Evolutionary conservation across 306 rosid genomes (phyloP), one percentile per base, ranked within the genome.

Genomic region (Ziziphus jujuba): DNA sequence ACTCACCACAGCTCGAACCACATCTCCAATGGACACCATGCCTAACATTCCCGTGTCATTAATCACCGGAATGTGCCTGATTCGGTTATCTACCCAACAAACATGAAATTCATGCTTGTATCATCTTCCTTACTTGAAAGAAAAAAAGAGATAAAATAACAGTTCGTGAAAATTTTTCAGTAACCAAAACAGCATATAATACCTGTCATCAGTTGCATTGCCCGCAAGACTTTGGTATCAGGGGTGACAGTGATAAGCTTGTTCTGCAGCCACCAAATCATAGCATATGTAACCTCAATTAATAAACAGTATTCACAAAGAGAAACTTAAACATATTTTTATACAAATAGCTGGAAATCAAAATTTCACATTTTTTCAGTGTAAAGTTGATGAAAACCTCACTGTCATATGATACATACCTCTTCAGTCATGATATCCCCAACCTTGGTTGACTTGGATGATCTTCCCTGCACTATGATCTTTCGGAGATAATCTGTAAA

Each of bases 361-460:
- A 38, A 36, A 51, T 40, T n/a, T 22, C 4, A 5, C 16, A 59
- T 8, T n/a, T 54, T 20, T 25, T 67, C n/a, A 3, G 52, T 15
- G 9, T 13, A 49, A 25, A 44, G 56, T 57, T 6, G 61, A 61
- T 22, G 22, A 13, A 56, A 20, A n/a, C n/a, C 9, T 7, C 25
- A n/a, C 20, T 50, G 13, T 47, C 17, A 13, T 40, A 53, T 55
- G 25, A 58, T 21, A 59, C 25, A 59, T 88, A 95, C 99, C 97
- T 95, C 99, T 73, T 95, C 99, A 13, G 99, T 95, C 99, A 95
- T 95, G 69, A 95, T 95, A 77, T 95, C 99, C 63, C 99, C 99
- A 44, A 95, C 99, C 84, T 90, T 95, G 23, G 99, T 95, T 57
- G 96, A 85, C 82, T 95, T 95, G 82, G 99, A 95, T 54, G 99